phyloP scores from a whole-genome alignment of 164 flowering plant species.

The Magnolia kwangsiensis region DNA sequence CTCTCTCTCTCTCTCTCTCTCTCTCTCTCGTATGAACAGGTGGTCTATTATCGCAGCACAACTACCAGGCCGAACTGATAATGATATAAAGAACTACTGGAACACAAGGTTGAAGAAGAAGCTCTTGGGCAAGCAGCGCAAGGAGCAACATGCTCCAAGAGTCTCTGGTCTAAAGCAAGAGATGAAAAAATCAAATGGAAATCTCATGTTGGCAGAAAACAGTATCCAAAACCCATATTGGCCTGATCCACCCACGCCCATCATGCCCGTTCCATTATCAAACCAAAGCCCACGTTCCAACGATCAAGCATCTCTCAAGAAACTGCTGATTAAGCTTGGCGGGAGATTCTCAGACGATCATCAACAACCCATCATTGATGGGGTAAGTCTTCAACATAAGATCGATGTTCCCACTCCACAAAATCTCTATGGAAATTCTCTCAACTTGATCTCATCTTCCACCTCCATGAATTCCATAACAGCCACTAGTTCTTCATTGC shows the following conservation, averaged over 20 bases:
- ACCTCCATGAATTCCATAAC: constrained; percentile 14
- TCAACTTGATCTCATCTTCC: constrained; percentile 19
- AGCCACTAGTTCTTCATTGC: constrained; percentile 14
- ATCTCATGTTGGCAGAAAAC: constrained; percentile 14
- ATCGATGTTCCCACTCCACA: constrained; percentile 21
- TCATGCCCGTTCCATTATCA: constrained; percentile 4
- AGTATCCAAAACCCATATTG: constrained; percentile 21
- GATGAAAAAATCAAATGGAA: constrained; percentile 25
- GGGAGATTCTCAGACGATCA: constrained; percentile 44
- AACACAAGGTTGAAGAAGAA: constrained; percentile 85
- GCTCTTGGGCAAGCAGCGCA: constrained; percentile 59
- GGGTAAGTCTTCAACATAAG: constrained; percentile 17
- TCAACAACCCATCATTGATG: constrained; percentile 5
- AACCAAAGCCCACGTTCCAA: constrained; percentile 19
- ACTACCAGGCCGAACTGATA: constrained; percentile 80
- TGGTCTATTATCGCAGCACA: constrained; percentile 93
- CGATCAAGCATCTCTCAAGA: constrained; percentile 44
- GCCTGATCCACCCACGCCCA: constrained; percentile 22
- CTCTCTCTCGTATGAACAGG: constrained; percentile 25
- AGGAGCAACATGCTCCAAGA: constrained; percentile 42
- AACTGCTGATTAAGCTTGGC: constrained; percentile 51
- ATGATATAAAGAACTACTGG: constrained; percentile 89
- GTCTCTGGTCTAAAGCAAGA: constrained; percentile 36
- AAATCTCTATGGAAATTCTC: constrained; percentile 14
- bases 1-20: background rate